Evolutionary conservation across 495 filamentous ascomycete species (phyloP), one percentile per base, ranked within the genome.

Genomic region (Penicillium canescens): DNA sequence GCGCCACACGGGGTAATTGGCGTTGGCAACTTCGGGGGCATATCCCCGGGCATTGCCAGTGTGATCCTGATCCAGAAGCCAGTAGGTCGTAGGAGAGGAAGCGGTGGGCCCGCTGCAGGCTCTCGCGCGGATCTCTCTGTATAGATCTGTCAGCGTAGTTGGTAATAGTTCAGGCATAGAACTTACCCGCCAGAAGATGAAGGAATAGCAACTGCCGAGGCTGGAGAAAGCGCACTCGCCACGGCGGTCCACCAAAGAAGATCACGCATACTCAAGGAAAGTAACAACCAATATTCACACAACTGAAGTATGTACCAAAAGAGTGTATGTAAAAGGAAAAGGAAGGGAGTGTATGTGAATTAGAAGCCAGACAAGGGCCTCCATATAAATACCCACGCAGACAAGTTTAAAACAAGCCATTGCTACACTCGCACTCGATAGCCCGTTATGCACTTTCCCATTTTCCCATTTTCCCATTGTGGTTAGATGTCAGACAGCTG

Each of bases 1-100:
- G 10, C 82, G 73, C 57, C 80, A 84, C 6, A 84, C 76, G 13
- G 78, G 67, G 46, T 81, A 85, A 28, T 61, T 49, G 55, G 78
- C 62, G 28, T 62, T 66, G 21, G 57, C 46, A 20, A 66, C 59
- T 48, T 70, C 70, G 3, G 77, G 75, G 8, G 68, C 70, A 33
- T 69, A 72, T 11, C 67, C 69, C 20, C 67, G 55, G 16, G 56
- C 51, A 10, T 39, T 31, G 11, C 64, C 65, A 1, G 57, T 65
- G 43, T 68, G 67, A 38, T 72, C 62, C 28, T 66, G 60, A 6
- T 59, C 49, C 9, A 64, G 50, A 12, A 72, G 54, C 69, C 69
- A 72, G 55, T 66, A 72, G 2, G 42, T 48, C 13, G 51, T 54
- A 3, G 66, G 60, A 26, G 54, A 50, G 40, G 43, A 52, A 3